Evolutionary conservation across 164 flowering plant genomes (phyloP).

Genomic region (Berberis vulgaris): DNA sequence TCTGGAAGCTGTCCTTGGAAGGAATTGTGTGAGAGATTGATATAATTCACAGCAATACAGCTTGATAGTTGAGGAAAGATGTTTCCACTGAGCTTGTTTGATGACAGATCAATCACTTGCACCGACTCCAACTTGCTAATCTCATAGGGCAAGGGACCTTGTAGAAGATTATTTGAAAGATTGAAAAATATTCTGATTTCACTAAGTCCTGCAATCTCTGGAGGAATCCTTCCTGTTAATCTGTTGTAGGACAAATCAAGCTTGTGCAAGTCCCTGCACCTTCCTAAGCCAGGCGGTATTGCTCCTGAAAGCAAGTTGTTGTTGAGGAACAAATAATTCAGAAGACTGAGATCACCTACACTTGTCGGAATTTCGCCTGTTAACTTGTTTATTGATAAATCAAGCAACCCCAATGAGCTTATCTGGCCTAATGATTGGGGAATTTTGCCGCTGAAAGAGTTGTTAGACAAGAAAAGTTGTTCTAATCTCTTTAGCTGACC

Average conservation of each 20-base stretch:
- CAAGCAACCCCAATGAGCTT: conserved; percentile 33
- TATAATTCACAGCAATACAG: conserved; percentile 26
- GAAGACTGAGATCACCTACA: conserved; percentile 27
- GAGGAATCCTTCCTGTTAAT: conserved; percentile 40
- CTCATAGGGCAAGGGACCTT: conserved; percentile 45
- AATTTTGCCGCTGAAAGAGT: conserved; percentile 26
- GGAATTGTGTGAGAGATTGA: conserved; percentile 42
- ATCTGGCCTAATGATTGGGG: conserved; percentile 29
- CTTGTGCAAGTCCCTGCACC: conserved; percentile 28
- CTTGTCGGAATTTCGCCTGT: conserved; percentile 37
- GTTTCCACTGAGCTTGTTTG: conserved; percentile 37
- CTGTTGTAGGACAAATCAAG: conserved; percentile 50
- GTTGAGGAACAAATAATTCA: conserved; percentile 35
- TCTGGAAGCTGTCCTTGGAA: conserved; percentile 42
- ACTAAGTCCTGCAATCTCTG: conserved; percentile 22
- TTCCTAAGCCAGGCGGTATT: conserved; percentile 38
- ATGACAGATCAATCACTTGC: conserved; percentile 44
- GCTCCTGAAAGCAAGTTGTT: conserved; percentile 41
- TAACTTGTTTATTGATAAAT: conserved; percentile 39
- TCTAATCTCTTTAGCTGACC: conserved; percentile 24
- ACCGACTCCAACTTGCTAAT: conserved; percentile 38
- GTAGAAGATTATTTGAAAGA: conserved; percentile 44
- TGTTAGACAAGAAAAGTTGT: conserved; percentile 39
- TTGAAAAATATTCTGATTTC: conserved; percentile 38
- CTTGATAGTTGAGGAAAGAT: conserved; percentile 33